Percentiles rank a stretch among this genome's conserved stretches.
These are phyloP conservation scores for Parastagonospora nodorum DNA, from an alignment of 2,329 filamentous ascomycete genomes.

Conservation along the genomic window DNA sequence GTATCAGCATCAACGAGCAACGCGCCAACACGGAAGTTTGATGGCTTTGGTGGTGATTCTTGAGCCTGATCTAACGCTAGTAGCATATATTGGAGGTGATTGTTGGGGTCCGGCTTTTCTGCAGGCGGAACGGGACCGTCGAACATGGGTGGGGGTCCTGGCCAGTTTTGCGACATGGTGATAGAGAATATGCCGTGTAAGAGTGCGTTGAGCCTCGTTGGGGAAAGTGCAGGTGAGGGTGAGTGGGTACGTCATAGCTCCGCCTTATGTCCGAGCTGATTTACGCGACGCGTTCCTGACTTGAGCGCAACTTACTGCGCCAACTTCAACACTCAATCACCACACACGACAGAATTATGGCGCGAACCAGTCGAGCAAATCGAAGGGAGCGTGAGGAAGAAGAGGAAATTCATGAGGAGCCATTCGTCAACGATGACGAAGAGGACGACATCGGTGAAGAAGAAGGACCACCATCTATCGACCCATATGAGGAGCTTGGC, in stretches of 20 bases:
- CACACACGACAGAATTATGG: conserved; percentile 7
- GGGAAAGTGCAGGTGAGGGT: conserved; percentile 6
- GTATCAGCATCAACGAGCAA: conserved; percentile 69
- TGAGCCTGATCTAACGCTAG: conserved; percentile 76
- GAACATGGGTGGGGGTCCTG: conserved; percentile 26
- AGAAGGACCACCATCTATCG: conserved; percentile 67
- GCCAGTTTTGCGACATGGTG: conserved; percentile 25
- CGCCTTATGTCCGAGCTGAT: conserved; percentile 14
- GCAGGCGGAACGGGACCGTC: conserved; percentile 23
- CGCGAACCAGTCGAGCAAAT: conserved; percentile 14
- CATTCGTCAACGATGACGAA: conserved; percentile 50
- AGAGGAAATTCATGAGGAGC: conserved; percentile 4
- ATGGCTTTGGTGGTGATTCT: conserved; percentile 81
- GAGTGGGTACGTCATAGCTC: conserved; percentile 22
- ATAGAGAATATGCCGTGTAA: conserved; percentile 11
- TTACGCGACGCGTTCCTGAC: conserved; percentile 31
- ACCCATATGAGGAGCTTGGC: conserved; percentile 80
- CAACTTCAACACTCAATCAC: conserved; percentile 9
- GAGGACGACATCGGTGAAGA: conserved; percentile 30
- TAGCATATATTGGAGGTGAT: conserved; percentile 62
- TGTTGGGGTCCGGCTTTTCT: conserved; percentile 25
- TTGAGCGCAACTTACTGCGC: background rate
- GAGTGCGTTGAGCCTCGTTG: background rate
- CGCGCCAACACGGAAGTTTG: conserved; percentile 95
- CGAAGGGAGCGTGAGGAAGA: conserved; percentile 11